Conservation (phyloP, 805 yeast genomes). For the Starmerella ratchasimensis region DNA sequence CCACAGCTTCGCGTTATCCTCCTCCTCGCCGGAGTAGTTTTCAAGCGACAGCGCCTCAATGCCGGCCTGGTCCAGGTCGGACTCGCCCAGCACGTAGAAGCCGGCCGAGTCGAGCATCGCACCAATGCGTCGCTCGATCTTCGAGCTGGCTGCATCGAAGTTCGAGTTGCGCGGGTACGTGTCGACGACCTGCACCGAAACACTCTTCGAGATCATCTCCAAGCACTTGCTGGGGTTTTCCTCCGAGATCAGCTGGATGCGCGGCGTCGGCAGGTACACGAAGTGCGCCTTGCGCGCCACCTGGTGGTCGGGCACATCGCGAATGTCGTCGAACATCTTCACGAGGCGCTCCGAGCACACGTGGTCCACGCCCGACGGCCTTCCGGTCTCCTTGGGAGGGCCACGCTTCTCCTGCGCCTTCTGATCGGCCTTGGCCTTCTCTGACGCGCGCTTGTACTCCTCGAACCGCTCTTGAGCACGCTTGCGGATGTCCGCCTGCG, state of each 20-base stretch:
- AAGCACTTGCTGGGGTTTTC: conserved; percentile 44
- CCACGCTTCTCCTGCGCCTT: background rate
- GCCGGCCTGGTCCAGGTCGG: conserved; percentile 40
- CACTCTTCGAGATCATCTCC: conserved; percentile 57
- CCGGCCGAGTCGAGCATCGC: conserved; percentile 55
- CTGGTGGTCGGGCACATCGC: conserved; percentile 28
- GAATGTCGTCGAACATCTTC: conserved; percentile 31
- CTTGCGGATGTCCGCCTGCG: background rate
- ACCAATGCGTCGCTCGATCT: conserved; percentile 57
- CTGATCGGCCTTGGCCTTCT: background rate
- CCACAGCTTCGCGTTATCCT: conserved; percentile 36
- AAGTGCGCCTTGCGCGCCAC: conserved; percentile 40
- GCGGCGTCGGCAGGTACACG: conserved; percentile 64
- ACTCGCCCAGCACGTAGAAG: conserved; percentile 49
- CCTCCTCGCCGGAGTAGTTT: conserved; percentile 47
- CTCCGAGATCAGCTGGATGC: conserved; percentile 53
- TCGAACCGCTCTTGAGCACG: background rate
- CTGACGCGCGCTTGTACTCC: background rate
- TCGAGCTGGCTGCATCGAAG: conserved; percentile 31
- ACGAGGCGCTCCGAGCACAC: too few species aligned
- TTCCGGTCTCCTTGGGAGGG: background rate
- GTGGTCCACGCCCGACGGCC: too few species aligned
- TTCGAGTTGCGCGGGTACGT: conserved; percentile 35
- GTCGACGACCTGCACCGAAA: conserved; percentile 55
- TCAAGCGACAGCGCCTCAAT: conserved; percentile 38